Evolutionary conservation across 2,329 filamentous ascomycete species (phyloP), one percentile per base, ranked within the genome.

Genomic region (Alternaria ethzedia): DNA sequence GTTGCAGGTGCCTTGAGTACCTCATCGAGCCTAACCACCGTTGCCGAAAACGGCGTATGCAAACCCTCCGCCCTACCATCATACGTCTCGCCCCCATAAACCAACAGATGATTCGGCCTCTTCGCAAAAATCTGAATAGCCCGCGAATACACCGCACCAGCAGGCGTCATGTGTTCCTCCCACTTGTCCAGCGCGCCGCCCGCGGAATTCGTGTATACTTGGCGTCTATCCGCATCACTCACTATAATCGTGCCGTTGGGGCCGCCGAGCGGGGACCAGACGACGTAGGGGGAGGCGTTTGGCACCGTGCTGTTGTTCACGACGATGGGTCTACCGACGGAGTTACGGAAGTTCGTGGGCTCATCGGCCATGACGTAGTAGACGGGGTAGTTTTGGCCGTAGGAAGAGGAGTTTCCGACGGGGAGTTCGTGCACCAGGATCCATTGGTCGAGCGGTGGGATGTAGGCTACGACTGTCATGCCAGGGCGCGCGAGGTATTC

Each of bases 221-320:
- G 68, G 4, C 52, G 36, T 11, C 59, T 49, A 47, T 70, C 65
- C 13, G 69, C 67, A 56, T 71, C 69, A 11, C 59, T 65, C 20
- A 71, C 70, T 3, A 71, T 54, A 20, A 70, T 71, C 0, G 67
- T 74, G 4, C 72, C 72, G 13, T 70, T 72, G 10, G 64, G 59
- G 4, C 72, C 72, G 8, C 70, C 69, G 1, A 68, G 10, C 5
- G 72, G 68, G n/a, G 57, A 70, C 72, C 72, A 74, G 41, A 70
- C 54, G 0, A 73, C 71, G 20, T 70, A 71, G 0, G 68, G 70
- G 17, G 57, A 62, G 4, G 68, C 69, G 41, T 70, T 72, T 5
- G 70, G 69, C 12, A 63, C 68, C 10, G 64, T 70, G 3, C 23
- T 51, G 50, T 70, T 69, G 26, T 68, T 68, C 20, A 70, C 63